Conservation (phyloP, 23 red algal genomes). For the Rhodosorus marinus region DNA sequence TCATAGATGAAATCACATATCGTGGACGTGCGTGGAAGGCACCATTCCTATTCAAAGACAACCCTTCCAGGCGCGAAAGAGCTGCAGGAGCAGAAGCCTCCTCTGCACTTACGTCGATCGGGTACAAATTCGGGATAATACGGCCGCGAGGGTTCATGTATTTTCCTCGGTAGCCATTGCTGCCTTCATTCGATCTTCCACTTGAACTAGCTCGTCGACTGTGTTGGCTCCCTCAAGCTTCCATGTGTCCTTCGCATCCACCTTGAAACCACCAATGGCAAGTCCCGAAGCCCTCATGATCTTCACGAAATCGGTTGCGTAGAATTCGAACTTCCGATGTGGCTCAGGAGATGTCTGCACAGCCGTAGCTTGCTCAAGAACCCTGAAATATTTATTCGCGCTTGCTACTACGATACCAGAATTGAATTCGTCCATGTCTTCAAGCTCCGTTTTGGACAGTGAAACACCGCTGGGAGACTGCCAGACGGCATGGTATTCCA, state of each 20-base stretch:
- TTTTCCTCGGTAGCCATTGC: no score
- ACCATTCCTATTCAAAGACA: no score
- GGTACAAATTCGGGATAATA: no score
- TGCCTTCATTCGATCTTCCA: conserved; percentile 18
- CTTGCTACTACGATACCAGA: conserved; percentile 86
- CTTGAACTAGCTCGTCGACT: conserved; percentile 52
- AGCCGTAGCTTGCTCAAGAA: conserved; percentile 17
- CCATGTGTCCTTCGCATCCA: conserved; percentile 32
- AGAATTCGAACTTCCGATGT: conserved; percentile 70
- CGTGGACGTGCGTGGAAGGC: no score
- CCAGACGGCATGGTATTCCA: neutral
- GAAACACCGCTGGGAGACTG: neutral
- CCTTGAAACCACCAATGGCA: conserved; percentile 17
- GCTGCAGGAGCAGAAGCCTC: no score
- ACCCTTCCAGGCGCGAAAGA: no score
- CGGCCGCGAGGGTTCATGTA: no score
- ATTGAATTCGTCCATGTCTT: conserved; percentile 79
- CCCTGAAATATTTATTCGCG: conserved; percentile 17
- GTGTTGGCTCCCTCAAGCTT: conserved; percentile 93
- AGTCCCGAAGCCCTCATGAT: conserved; percentile 16
- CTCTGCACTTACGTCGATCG: no score
- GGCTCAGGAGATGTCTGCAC: conserved; percentile 27
- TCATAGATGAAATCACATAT: no score
- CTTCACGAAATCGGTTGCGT: conserved; percentile 91
- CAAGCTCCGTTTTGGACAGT: conserved; percentile 25